Evolutionary conservation across 331 rosid species (phyloP).

Genomic region (Ulmus americana): DNA sequence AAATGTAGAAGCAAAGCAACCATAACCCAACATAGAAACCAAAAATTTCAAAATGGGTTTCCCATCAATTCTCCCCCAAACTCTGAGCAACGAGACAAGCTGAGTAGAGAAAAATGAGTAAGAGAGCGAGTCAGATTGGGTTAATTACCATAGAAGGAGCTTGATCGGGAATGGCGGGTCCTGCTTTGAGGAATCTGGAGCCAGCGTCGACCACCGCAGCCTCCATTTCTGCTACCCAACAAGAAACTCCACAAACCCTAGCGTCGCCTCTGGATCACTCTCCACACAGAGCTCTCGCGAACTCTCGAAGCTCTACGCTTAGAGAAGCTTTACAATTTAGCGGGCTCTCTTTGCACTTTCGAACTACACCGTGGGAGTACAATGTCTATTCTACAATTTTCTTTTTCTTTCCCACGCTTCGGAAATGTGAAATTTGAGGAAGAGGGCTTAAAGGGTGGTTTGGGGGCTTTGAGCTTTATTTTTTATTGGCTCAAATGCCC

Average conservation of each 20-base stretch:
- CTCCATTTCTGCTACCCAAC: conserved; percentile 40
- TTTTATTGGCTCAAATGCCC: too few relatives aligned
- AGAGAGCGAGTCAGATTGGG: neutral
- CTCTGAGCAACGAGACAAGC: neutral
- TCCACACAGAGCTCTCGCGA: too few relatives aligned
- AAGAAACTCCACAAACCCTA: neutral
- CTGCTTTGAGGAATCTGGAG: conserved; percentile 83
- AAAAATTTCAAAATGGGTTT: neutral
- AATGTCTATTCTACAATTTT: too few relatives aligned
- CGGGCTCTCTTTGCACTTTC: too few relatives aligned
- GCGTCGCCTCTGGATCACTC: too few relatives aligned
- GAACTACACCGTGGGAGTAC: too few relatives aligned
- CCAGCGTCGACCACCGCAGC: conserved; percentile 86
- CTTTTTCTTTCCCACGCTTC: too few relatives aligned
- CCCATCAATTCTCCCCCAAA: neutral
- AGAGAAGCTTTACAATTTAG: too few relatives aligned
- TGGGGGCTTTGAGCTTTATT: too few relatives aligned
- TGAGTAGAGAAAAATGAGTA: neutral
- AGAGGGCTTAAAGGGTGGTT: too few relatives aligned
- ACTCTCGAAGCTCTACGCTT: too few relatives aligned
- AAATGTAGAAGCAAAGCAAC: neutral
- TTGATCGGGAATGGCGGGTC: conserved; percentile 92
- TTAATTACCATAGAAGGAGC: conserved; percentile 66
- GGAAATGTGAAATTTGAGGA: too few relatives aligned
- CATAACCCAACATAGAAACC: neutral